phyloP scores from a whole-genome alignment of 2,329 filamentous ascomycete genomes.

The Apiospora koreana region DNA sequence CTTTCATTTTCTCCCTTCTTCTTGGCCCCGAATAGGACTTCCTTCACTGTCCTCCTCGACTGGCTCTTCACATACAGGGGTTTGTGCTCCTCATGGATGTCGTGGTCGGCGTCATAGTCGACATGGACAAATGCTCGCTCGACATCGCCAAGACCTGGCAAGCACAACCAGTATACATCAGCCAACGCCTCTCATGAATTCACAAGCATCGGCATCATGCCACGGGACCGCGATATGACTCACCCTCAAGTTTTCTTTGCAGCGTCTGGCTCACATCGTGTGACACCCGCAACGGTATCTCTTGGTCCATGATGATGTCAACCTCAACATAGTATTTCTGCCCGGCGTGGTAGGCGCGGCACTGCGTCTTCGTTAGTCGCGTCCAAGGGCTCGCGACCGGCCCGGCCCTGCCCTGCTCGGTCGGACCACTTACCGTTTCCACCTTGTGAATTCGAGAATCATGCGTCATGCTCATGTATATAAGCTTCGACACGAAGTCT shows the following conservation, averaged over 20 bases:
- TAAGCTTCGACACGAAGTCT: constrained; percentile 56
- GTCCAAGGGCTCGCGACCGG: constrained; percentile 6
- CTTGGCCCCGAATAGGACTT: constrained; percentile 35
- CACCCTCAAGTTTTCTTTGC: constrained; percentile 61
- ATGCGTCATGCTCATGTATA: constrained; percentile 57
- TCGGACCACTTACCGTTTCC: constrained; percentile 45
- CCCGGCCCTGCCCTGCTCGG: background rate
- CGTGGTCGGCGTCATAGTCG: constrained; percentile 45
- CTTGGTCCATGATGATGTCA: constrained; percentile 61
- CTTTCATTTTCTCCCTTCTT: constrained; percentile 20
- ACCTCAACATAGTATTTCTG: constrained; percentile 64
- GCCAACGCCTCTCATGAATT: background rate
- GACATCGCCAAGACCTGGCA: constrained; percentile 31
- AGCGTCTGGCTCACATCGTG: constrained; percentile 62
- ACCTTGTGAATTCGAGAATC: constrained; percentile 56
- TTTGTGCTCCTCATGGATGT: constrained; percentile 44
- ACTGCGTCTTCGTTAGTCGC: constrained; percentile 29
- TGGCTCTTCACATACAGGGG: constrained; percentile 39
- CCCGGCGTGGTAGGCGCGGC: constrained; percentile 62
- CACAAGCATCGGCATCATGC: background rate
- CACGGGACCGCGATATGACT: background rate
- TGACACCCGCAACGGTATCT: constrained; percentile 54
- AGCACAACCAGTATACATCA: constrained; percentile 11
- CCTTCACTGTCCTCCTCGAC: constrained; percentile 33
- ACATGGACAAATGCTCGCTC: constrained; percentile 48